These are phyloP conservation scores for Dothiorella sarmentorum DNA, from an alignment of 2,329 filamentous ascomycete genomes.

Conservation along the genomic window DNA sequence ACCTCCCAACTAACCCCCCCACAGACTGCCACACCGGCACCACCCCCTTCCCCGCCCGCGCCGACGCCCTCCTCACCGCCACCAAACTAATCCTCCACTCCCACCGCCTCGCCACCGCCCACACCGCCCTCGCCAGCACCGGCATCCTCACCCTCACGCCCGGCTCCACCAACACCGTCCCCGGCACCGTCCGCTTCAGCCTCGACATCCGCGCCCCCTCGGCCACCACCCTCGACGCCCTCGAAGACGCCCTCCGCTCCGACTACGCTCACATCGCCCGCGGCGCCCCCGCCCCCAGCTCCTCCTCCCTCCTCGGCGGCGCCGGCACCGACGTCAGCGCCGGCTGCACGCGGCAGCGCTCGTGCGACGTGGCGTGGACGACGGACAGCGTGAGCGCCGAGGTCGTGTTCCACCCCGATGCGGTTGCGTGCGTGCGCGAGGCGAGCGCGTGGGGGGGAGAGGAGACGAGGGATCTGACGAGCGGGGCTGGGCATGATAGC, in stretches of 20 bases:
- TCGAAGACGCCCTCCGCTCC: slow-evolving; percentile 54
- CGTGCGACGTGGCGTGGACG: slow-evolving; percentile 55
- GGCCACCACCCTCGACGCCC: slow-evolving; percentile 54
- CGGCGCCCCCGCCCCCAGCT: not conserved
- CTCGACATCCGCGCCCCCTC: slow-evolving; percentile 63
- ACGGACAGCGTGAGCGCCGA: slow-evolving; percentile 62
- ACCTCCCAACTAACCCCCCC: not conserved
- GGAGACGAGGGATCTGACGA: slow-evolving; percentile 59
- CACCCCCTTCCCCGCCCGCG: slow-evolving; percentile 63
- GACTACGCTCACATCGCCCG: slow-evolving; percentile 59
- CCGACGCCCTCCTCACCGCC: slow-evolving; percentile 66
- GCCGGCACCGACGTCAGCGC: slow-evolving; percentile 52
- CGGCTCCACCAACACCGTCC: slow-evolving; percentile 71
- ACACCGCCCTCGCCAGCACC: slow-evolving; percentile 63
- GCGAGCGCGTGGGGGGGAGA: slow-evolving; percentile 53
- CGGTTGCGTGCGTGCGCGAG: slow-evolving; percentile 61
- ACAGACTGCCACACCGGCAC: slow-evolving; percentile 70
- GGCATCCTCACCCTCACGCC: slow-evolving; percentile 66
- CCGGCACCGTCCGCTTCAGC: slow-evolving; percentile 63
- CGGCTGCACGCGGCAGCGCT: slow-evolving; percentile 46
- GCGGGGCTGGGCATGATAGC: slow-evolving; percentile 62
- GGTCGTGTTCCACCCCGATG: slow-evolving; percentile 63
- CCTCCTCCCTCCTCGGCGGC: not conserved
- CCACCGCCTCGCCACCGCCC: slow-evolving; percentile 58
- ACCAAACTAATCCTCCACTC: slow-evolving; percentile 65